phyloP scores from a whole-genome alignment of 345 rosid genomes.

The Nasturtium officinale region DNA sequence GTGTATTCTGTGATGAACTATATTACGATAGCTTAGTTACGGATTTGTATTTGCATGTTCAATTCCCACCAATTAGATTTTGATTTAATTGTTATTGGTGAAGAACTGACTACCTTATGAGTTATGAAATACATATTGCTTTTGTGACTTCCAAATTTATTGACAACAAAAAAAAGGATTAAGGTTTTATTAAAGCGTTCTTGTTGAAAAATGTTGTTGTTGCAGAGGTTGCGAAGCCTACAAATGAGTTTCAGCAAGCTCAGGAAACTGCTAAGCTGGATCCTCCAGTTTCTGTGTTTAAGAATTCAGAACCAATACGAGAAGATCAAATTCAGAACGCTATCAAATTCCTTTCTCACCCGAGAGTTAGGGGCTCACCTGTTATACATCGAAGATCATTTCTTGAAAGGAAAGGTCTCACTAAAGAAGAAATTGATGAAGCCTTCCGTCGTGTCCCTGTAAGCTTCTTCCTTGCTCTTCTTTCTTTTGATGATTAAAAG shows the following conservation, averaged over 20 bases:
- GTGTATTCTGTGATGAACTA: not conserved
- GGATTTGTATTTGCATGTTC: not conserved
- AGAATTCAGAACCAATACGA: constrained; percentile 84
- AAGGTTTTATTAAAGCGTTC: not conserved
- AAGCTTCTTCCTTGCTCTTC: constrained; percentile 35
- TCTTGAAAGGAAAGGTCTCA: constrained; percentile 95
- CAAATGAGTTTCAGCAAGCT: constrained; percentile 53
- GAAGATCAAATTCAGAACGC: constrained; percentile 98
- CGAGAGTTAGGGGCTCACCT: constrained; percentile 90
- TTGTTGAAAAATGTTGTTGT: constrained; percentile 12
- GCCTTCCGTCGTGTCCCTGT: constrained; percentile 96
- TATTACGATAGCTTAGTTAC: not conserved
- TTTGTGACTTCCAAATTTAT: not conserved
- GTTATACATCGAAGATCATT: constrained; percentile 87
- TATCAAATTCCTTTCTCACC: constrained; percentile 92
- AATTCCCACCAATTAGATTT: not conserved
- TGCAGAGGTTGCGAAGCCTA: constrained; percentile 53
- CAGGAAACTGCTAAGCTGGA: constrained; percentile 52
- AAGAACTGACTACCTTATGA: not conserved
- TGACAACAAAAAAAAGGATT: not conserved
- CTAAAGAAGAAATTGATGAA: constrained; percentile 96
- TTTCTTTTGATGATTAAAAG: not conserved
- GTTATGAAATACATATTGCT: not conserved
- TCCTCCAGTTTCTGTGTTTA: constrained; percentile 67
- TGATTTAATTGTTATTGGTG: not conserved